Evolutionary conservation across 371 early-diverging fungal genomes (phyloP).

Genomic region (Mortierella sp.): DNA sequence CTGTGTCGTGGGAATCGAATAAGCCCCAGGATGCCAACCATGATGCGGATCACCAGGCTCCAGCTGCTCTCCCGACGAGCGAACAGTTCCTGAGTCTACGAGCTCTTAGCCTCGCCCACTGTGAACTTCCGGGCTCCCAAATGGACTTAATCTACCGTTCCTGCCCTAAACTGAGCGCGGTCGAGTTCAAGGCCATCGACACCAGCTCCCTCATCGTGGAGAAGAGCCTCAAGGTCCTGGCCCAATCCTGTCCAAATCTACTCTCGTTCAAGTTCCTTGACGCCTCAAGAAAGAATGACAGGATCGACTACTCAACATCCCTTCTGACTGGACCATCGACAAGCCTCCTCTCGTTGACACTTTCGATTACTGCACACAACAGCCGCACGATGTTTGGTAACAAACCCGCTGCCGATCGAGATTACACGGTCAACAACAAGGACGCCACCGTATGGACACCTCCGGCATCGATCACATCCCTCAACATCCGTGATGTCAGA

Average conservation of each 20-base stretch:
- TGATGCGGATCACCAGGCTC: constrained; percentile 16
- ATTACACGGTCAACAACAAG: background rate
- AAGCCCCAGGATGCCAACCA: background rate
- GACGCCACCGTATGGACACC: background rate
- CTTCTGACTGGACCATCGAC: background rate
- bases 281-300: background rate
- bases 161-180: background rate
- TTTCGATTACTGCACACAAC: background rate
- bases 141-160: background rate
- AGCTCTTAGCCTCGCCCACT: background rate
- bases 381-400: background rate
- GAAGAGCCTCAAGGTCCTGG: background rate
- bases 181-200: background rate
- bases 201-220: background rate
- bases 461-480: background rate
- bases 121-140: background rate
- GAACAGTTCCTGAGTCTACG: background rate
- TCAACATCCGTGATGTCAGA: background rate
- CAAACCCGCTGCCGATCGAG: background rate
- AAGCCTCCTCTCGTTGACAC: background rate
- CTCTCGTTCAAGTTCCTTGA: background rate
- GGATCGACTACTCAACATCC: background rate
- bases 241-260: background rate
- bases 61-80: background rate
- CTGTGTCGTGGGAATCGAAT: constrained; percentile 19